Base-by-base conservation (phyloP, 345 rosid genomes). In the Eutrema heterophyllum region DNA sequence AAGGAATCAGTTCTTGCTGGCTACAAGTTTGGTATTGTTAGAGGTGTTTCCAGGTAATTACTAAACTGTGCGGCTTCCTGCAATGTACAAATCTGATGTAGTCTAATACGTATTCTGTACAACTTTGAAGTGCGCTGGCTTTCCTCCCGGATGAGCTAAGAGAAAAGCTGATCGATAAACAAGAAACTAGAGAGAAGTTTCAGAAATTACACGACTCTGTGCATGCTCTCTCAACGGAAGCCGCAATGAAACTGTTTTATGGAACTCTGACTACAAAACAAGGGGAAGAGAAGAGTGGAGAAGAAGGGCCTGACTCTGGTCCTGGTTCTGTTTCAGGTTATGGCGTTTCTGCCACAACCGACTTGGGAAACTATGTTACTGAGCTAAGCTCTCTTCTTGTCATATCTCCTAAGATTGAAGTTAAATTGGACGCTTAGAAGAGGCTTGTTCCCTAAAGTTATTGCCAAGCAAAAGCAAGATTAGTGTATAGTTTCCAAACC, bases 31-130 rank as follows among this genome's bases (percentile, higher is more conserved):
- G 98, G 98, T 60, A 30, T 76, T 64, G 85, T 83, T 55, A 86
- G 88, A 85, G 98, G 98, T 55, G 79, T 92, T 74, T 77, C 92
- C 55, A 88, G 96, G 96, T 91, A 81, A 36, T 62, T 15, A 40
- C 45, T 51, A 21, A 21, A 21, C 24, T 21, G 24, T 21, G 24
- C 24, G 24, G 24, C 24, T 21, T 21, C 24, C 24, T 21, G 24
- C 24, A 21, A 21, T 21, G 55, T 43, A 33, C 1, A 10, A 12
- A 41, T 32, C 16, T 0, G 7, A 45, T 50, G 13, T 27, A 16
- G 54, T 38, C 15, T 51, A 30, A 54, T 41, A 26, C 10, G 0
- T 24, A 14, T 27, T 18, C 64, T 65, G 16, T 70, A 21, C 24
- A 21, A 21, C 24, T 21, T 21, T 21, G 24, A 21, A 21, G 24